These are phyloP conservation scores for Neonectria hederae DNA, from an alignment of 2,329 filamentous ascomycete species.

Conservation along the genomic window DNA sequence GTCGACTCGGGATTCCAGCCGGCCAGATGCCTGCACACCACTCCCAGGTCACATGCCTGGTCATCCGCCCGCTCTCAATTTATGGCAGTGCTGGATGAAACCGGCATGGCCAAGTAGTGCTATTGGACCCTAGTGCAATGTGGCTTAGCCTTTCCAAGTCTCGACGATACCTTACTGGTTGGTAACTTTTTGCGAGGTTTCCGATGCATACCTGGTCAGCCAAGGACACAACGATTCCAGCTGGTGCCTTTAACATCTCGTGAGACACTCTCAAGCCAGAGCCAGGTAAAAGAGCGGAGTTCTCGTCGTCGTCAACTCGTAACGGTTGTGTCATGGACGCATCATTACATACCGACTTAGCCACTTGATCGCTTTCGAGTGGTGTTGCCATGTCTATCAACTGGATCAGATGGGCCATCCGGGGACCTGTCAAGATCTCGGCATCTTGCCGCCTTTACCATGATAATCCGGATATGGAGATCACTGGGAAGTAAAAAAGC, in stretches of 20 bases:
- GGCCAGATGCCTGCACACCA: slow-evolving; percentile 32
- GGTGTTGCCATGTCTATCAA: background rate
- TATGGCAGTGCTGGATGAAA: slow-evolving; percentile 14
- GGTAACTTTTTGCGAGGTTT: slow-evolving; percentile 29
- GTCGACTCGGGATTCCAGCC: slow-evolving; percentile 25
- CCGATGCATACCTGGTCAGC: slow-evolving; percentile 18
- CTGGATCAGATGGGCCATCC: slow-evolving; percentile 8
- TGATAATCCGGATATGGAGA: background rate
- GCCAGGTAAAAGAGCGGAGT: background rate
- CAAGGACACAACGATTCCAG: slow-evolving; percentile 10
- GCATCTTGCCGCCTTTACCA: slow-evolving; percentile 10
- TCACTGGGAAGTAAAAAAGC: background rate
- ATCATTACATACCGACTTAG: slow-evolving; percentile 10
- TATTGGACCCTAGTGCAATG: slow-evolving; percentile 24
- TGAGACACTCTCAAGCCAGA: slow-evolving; percentile 19
- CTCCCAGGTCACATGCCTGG: slow-evolving; percentile 34
- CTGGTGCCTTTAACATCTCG: slow-evolving; percentile 14
- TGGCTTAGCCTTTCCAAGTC: slow-evolving; percentile 13
- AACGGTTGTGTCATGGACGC: slow-evolving; percentile 28
- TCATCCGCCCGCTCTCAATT: slow-evolving; percentile 22
- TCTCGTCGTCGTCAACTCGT: slow-evolving; percentile 4
- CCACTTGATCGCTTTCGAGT: background rate
- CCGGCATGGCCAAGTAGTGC: slow-evolving; percentile 6
- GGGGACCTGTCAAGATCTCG: slow-evolving; percentile 17
- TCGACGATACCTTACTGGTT: slow-evolving; percentile 13